These are phyloP conservation scores for Lathyrus oleraceus DNA, from an alignment of 306 rosid species.

Conservation along the genomic window DNA sequence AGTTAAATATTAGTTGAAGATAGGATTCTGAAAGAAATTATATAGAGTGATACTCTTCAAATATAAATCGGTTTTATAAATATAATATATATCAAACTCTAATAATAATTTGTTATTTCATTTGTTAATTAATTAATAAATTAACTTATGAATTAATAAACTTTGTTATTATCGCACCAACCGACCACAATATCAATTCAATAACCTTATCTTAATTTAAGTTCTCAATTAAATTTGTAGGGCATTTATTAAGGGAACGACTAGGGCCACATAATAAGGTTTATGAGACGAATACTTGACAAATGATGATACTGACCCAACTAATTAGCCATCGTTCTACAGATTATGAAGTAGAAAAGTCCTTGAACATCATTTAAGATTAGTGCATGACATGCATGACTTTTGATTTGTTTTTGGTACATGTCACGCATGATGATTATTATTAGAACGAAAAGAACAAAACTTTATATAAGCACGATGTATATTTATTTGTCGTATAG, in stretches of 20 bases:
- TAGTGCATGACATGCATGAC: constrained; percentile 19
- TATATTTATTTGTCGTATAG: constrained; percentile 41
- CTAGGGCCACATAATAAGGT: not conserved
- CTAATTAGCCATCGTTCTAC: not conserved
- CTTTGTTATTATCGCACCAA: not conserved
- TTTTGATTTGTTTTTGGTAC: not conserved
- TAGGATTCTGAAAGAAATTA: too few relatives aligned
- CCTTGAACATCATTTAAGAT: not conserved
- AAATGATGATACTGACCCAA: not conserved
- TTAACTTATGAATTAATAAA: not conserved
- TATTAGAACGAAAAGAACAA: constrained; percentile 30
- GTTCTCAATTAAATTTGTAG: not conserved
- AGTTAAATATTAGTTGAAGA: too few relatives aligned
- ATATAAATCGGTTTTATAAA: too few relatives aligned
- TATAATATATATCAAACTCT: too few relatives aligned
- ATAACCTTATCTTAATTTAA: not conserved
- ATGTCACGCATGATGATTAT: not conserved
- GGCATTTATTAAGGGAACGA: not conserved
- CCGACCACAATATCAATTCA: not conserved
- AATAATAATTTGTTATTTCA: too few relatives aligned
- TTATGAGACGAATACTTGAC: not conserved
- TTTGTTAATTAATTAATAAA: not conserved
- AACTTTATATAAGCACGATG: constrained; percentile 9
- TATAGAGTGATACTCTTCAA: too few relatives aligned
- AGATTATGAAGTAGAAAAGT: not conserved